Base-by-base conservation (phyloP, 306 rosid genomes). In the Begonia loranthoides region DNA sequence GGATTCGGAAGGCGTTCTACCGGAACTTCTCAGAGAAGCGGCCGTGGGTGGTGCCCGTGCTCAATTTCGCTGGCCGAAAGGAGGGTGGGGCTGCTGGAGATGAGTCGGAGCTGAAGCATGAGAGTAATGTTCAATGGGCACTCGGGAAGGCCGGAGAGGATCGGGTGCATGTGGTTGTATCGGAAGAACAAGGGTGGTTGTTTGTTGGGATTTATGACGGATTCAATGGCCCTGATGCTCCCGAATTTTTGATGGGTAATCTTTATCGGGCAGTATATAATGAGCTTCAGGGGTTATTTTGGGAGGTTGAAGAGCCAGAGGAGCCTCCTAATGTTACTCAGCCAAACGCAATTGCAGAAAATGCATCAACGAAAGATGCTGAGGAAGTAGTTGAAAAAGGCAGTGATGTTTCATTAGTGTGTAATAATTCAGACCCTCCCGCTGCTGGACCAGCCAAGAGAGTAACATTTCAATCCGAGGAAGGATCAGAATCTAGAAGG, bases 61-160 rank as follows among this genome's bases (percentile, higher is more conserved):
- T 81, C 40, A 79, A 77, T 71, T 81, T 79, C 56, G 84, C 72
- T 4, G 87, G 87, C 9, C 74, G 84, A 50, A 89, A 73, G 72
- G 95, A 81, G 22, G 70, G 52, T 54, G 55, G 68, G 43, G 61
- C 65, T 7, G 51, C 55, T 7, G 87, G 73, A 9, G 83, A 45
- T 17, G 83, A 72, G 46, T 41, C 61, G 9, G 73, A 76, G 70
- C 62, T 13, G 62, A 61, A 54, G 50, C 64, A 17, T 12, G 83
- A 82, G 78, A 60, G 59, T 50, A 65, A 84, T 62, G 79, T 89
- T 47, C 97, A 89, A 77, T 86, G 95, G 95, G 93, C 93, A 14
- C 83, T 74, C 0, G 95, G 95, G 13, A 86, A 86, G 70, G 95
- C 95, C 0, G 95, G 95, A 12, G 95, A 86, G 82, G 95, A 86